These are phyloP conservation scores for Solanum pinnatisectum DNA, from an alignment of 257 asterid genomes.

Conservation along the genomic window DNA sequence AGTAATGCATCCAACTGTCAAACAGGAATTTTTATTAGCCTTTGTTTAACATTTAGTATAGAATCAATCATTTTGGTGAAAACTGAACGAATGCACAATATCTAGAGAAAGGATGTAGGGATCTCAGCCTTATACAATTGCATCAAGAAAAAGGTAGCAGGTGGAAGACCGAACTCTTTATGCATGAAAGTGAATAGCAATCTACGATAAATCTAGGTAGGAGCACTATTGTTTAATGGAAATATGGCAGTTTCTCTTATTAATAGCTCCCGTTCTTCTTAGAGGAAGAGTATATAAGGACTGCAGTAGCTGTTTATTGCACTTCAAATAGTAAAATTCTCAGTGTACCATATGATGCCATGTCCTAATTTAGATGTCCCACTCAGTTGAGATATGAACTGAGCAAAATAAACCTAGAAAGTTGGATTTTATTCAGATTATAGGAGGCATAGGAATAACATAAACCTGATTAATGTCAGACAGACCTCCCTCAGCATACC, in stretches of 20 bases:
- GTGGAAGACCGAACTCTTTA: background rate
- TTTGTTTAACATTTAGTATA: background rate
- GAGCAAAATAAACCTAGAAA: background rate
- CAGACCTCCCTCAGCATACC: conserved; percentile 92
- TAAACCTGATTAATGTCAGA: conserved; percentile 66
- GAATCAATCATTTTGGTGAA: background rate
- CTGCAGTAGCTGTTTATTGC: background rate
- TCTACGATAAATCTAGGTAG: background rate
- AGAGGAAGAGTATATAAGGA: background rate
- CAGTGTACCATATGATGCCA: background rate
- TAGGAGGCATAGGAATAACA: background rate
- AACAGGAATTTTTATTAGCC: conserved; percentile 2
- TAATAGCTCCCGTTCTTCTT: background rate
- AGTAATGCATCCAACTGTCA: conserved; percentile 66
- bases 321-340: background rate
- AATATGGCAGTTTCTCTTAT: background rate
- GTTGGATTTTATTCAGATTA: background rate
- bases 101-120: background rate
- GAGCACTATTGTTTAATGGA: background rate
- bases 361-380: background rate
- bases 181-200: background rate
- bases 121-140: background rate
- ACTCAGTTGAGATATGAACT: background rate
- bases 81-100: background rate
- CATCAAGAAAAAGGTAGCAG: background rate